These are phyloP conservation scores for Fusarium pseudocircinatum DNA, from an alignment of 2,329 filamentous ascomycete species.

Conservation along the genomic window DNA sequence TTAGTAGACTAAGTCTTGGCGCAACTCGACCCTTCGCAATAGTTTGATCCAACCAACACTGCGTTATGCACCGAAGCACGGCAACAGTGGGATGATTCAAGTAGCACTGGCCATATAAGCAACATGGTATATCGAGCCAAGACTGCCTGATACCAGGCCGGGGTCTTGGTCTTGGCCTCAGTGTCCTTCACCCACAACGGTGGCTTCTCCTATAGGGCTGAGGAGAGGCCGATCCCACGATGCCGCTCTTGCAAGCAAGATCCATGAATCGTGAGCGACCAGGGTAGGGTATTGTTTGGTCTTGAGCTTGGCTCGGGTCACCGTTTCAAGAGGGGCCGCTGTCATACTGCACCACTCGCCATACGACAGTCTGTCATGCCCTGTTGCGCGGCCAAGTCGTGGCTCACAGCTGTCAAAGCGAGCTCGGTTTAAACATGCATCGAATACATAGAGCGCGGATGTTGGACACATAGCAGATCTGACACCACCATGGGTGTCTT, in stretches of 20 bases:
- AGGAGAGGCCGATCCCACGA: constrained; percentile 17
- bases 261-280: constrained; percentile 17
- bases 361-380: constrained; percentile 9
- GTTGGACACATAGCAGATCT: constrained; percentile 2
- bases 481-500: neutral
- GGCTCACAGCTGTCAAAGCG: neutral
- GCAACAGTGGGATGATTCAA: neutral
- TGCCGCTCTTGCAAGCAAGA: constrained; percentile 29
- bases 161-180: neutral
- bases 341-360: constrained; percentile 25
- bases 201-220: constrained; percentile 32
- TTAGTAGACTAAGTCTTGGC: constrained; percentile 20
- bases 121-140: neutral
- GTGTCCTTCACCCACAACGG: neutral
- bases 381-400: neutral
- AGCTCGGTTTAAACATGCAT: neutral
- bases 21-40: constrained; percentile 4
- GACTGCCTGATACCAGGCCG: neutral
- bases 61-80: neutral
- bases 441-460: neutral
- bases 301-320: constrained; percentile 1
- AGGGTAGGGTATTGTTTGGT: constrained; percentile 21
- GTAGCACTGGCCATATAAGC: neutral
- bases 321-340: constrained; percentile 21
- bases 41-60: neutral